Evolutionary conservation across 164 flowering plant species (phyloP), one percentile per base, ranked within the genome.

Genomic region (Vitis riparia): DNA sequence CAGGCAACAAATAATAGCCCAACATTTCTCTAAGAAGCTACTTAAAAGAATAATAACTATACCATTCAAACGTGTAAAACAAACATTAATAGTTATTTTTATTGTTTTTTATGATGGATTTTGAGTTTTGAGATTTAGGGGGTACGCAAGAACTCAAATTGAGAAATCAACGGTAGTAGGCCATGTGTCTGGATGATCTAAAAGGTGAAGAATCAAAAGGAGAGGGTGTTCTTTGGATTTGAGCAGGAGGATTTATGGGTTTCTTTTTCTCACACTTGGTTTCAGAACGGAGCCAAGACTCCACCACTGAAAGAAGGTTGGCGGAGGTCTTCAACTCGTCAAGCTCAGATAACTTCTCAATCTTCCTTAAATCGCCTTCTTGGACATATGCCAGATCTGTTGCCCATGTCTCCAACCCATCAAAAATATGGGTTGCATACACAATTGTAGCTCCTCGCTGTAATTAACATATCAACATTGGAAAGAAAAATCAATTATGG

Each of bases 391-490:
- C 98, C 59, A 93, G 78, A 82, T 95, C 90, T 14, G 98, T 91
- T 19, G 98, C 98, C 99, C 99, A 95, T 59, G 94, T 85, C 80
- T 93, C 99, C 76, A 93, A 75, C 9, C 98, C 99, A 83, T 96
- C 99, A 76, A 96, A 96, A 12, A 96, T 96, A 76, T 92, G 99
- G 49, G 98, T 96, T 63, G 99, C 97, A 82, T 96, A 96, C 13
- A 96, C 94, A 76, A 96, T 86, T 14, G 97, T 93, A 27, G 99
- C 97, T 77, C 98, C 98, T 81, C 98, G 89, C 99, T 95, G 75
- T 14, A 59, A 65, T 12, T 5, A 37, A 37, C 44, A 37, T 37
- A 5, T 23, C 44, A 59, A n/a, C 17, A 50, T 23, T 27, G 47
- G 15, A 15, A 52, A 51, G 10, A 14, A 50, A 68, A 9, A 11